Evolutionary conservation across 2,329 filamentous ascomycete species (phyloP).

Genomic region (Knufia fluminis): DNA sequence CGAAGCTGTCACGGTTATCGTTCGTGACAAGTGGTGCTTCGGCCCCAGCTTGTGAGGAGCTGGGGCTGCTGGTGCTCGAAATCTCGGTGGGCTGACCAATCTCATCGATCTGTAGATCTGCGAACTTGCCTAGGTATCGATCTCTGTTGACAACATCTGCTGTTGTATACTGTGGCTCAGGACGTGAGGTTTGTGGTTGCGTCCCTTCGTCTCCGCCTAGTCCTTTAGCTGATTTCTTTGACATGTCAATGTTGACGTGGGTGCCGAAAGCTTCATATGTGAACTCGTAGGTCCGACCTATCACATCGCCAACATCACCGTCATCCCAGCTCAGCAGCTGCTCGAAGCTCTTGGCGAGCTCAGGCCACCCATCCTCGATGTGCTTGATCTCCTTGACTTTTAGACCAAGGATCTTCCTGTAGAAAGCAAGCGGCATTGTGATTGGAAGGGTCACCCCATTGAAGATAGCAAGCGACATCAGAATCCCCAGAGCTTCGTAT

Average conservation of each 20-base stretch:
- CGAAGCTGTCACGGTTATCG: conserved; percentile 66
- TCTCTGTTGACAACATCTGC: background rate
- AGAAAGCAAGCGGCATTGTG: conserved; percentile 77
- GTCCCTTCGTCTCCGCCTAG: conserved; percentile 8
- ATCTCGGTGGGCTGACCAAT: background rate
- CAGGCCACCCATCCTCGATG: conserved; percentile 81
- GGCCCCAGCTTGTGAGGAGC: conserved; percentile 21
- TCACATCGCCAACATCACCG: conserved; percentile 70
- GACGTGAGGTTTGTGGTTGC: background rate
- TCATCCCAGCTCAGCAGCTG: conserved; percentile 69
- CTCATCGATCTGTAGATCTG: background rate
- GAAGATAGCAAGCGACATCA: conserved; percentile 85
- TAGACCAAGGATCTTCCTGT: conserved; percentile 65
- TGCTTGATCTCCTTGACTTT: conserved; percentile 62
- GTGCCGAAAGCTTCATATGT: conserved; percentile 53
- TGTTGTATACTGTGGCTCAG: background rate
- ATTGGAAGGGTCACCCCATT: conserved; percentile 88
- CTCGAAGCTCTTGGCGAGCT: conserved; percentile 64
- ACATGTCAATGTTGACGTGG: conserved; percentile 48
- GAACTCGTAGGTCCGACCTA: conserved; percentile 79
- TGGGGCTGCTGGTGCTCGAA: background rate
- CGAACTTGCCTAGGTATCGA: background rate
- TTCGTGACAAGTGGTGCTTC: conserved; percentile 70
- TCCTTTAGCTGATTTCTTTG: conserved; percentile 31
- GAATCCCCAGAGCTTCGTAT: conserved; percentile 76